Conservation (phyloP, 2,329 filamentous ascomycete species). For the Neofusicoccum sp. region DNA sequence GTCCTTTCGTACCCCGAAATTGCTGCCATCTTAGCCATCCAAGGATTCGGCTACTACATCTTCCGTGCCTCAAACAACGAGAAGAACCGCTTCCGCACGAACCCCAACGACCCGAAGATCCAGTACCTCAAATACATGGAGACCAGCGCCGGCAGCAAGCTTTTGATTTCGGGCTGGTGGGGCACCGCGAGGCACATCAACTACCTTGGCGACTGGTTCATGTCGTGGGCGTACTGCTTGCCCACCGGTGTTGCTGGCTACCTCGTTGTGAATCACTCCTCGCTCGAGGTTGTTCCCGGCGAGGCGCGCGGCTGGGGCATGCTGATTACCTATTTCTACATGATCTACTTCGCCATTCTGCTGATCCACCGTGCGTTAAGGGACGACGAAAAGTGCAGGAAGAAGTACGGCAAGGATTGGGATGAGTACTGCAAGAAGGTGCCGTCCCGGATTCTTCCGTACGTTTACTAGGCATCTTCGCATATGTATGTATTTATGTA, state of each 20-base stretch:
- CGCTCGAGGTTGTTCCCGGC: constrained; percentile 66
- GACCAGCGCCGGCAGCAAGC: constrained; percentile 76
- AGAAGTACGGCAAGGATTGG: constrained; percentile 94
- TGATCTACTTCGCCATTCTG: constrained; percentile 85
- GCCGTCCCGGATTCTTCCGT: constrained; percentile 77
- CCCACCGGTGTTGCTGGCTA: constrained; percentile 86
- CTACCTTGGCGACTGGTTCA: constrained; percentile 92
- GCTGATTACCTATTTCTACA: constrained; percentile 89
- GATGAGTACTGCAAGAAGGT: constrained; percentile 82
- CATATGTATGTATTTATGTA: too few relatives aligned
- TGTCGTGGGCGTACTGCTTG: constrained; percentile 86
- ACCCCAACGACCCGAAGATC: constrained; percentile 77
- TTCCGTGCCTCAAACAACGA: constrained; percentile 93
- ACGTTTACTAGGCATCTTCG: constrained; percentile 62
- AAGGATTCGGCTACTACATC: constrained; percentile 76
- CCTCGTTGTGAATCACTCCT: constrained; percentile 57
- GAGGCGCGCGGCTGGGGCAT: constrained; percentile 79
- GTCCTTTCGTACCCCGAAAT: constrained; percentile 70
- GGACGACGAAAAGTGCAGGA: constrained; percentile 86
- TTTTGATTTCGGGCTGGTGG: constrained; percentile 91
- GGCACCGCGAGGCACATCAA: constrained; percentile 89
- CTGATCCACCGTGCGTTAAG: constrained; percentile 81
- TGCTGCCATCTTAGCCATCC: constrained; percentile 63
- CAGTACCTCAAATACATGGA: constrained; percentile 81
- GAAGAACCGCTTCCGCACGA: constrained; percentile 90